Evolutionary conservation across 2,329 filamentous ascomycete species (phyloP), one percentile per base, ranked within the genome.

Genomic region (Sporothrix inflata): DNA sequence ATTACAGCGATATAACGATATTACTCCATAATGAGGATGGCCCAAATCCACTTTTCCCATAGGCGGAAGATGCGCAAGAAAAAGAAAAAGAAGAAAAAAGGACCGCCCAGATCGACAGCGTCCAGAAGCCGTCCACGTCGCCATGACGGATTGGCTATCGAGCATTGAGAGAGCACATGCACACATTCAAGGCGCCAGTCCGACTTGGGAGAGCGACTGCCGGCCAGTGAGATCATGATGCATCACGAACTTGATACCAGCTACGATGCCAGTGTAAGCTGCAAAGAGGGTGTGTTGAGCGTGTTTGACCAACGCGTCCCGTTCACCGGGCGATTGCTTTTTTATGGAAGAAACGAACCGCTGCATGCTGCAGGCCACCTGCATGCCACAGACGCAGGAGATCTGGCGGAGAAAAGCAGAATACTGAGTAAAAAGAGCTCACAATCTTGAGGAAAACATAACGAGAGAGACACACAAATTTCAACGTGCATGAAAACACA

Each of bases 311-410:
- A 49, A 27, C 42, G 42, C 42, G 61, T 45, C 40, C n/a, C 40
- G 40, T 24, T 42, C n/a, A 24, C 60, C 42, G 63, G 61, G 42
- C 63, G 42, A 66, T 66, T 66, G 42, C 63, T 49, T 66, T 66
- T 66, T 34, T 30, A 30, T 34, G 65, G 45, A 51, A 51, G 45
- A 40, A 42, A 55, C 11, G n/a, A 69, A 38, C 47, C 34, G n/a
- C 38, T 19, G 34, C 53, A 60, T 47, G 53, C 68, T 70, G 53
- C 68, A 70, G 21, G 40, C 68, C 12, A 40, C 68, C 53, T 57
- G 55, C 63, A 69, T 60, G 53, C 61, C 34, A 63, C 70, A 68
- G 70, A 69, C 38, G 45, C 71, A 72, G 71, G 71, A 55, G 69
- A 70, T 30, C 27, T 49, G 42, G 45, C 24, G 16, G 4, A 14